A percentile compares a stretch with the other conserved stretches of the same genome.
These are phyloP conservation scores for Naganishia cerealis DNA, from an alignment of 1,284 basidiomycete species.

Conservation along the genomic window DNA sequence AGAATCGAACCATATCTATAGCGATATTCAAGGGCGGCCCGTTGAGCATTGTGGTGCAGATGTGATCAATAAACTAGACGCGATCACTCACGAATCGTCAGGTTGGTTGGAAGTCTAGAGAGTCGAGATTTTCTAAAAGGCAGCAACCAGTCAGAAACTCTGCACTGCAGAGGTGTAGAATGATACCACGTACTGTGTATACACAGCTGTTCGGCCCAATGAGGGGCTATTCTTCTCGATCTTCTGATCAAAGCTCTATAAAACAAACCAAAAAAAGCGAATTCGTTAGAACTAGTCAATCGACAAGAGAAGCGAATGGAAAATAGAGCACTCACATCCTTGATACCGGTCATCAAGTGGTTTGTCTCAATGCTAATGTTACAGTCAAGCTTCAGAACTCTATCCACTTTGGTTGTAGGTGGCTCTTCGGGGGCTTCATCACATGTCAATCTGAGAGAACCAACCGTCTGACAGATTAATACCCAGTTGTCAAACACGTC, in stretches of 20 bases:
- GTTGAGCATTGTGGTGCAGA: slow-evolving; percentile 23
- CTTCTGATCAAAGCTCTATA: slow-evolving; percentile 75
- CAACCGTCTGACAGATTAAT: not conserved
- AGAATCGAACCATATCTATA: slow-evolving; percentile 83
- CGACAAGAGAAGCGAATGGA: not conserved
- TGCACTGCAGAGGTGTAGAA: not conserved
- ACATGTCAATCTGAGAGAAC: slow-evolving; percentile 64
- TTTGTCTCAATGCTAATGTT: slow-evolving; percentile 85
- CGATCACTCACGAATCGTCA: slow-evolving; percentile 63
- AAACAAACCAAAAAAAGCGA: not conserved
- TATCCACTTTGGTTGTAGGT: slow-evolving; percentile 66
- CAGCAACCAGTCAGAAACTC: not conserved
- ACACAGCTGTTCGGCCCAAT: slow-evolving; percentile 76
- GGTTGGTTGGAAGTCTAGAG: slow-evolving; percentile 77
- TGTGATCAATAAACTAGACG: not conserved
- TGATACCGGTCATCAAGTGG: slow-evolving; percentile 83
- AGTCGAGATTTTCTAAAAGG: slow-evolving; percentile 65
- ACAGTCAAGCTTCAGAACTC: slow-evolving; percentile 85
- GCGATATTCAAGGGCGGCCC: slow-evolving; percentile 23
- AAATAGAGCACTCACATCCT: slow-evolving; percentile 63
- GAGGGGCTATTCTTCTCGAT: slow-evolving; percentile 81
- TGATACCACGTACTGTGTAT: slow-evolving; percentile 61
- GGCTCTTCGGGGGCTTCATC: slow-evolving; percentile 79
- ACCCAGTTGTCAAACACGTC: not conserved
- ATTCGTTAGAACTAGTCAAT: slow-evolving; percentile 1